A percentile compares a stretch with the other conserved stretches of the same genome.
These are phyloP conservation scores for Silene coronaria DNA, from an alignment of 179 eudicot species.

Conservation along the genomic window DNA sequence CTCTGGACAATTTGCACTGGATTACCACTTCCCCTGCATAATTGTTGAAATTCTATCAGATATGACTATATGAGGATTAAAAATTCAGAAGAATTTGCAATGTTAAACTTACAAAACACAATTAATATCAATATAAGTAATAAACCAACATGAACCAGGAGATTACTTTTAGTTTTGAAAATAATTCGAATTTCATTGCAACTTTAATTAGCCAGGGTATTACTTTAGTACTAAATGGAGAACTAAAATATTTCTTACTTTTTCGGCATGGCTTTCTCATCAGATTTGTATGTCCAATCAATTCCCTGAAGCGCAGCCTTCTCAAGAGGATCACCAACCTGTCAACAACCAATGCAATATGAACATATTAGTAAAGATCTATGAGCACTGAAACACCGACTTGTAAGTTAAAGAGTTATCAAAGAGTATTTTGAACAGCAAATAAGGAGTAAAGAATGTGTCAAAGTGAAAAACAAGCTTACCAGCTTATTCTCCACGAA, in stretches of 20 bases:
- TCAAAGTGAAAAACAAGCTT: constrained; percentile 19
- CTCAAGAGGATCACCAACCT: constrained; percentile 99
- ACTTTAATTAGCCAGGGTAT: neutral
- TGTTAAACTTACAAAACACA: neutral
- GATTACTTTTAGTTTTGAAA: neutral
- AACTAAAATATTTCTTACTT: constrained; percentile 1
- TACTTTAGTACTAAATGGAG: neutral
- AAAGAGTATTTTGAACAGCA: neutral
- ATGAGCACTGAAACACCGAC: neutral
- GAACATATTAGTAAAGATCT: neutral
- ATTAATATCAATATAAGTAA: neutral
- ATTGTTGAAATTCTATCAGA: neutral
- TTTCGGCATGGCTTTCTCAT: constrained; percentile 27
- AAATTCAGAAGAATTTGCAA: neutral
- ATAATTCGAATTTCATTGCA: neutral
- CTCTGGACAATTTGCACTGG: constrained; percentile 94
- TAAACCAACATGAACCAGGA: neutral
- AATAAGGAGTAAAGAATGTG: neutral
- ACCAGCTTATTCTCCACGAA: constrained; percentile 98
- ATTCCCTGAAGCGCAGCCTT: constrained; percentile 96
- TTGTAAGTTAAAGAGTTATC: neutral
- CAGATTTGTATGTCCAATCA: constrained; percentile 93
- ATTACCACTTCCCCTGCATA: constrained; percentile 64
- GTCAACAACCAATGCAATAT: neutral
- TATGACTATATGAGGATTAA: neutral